Conservation (phyloP, 495 filamentous ascomycete genomes). For the Apiosordaria backusii region DNA sequence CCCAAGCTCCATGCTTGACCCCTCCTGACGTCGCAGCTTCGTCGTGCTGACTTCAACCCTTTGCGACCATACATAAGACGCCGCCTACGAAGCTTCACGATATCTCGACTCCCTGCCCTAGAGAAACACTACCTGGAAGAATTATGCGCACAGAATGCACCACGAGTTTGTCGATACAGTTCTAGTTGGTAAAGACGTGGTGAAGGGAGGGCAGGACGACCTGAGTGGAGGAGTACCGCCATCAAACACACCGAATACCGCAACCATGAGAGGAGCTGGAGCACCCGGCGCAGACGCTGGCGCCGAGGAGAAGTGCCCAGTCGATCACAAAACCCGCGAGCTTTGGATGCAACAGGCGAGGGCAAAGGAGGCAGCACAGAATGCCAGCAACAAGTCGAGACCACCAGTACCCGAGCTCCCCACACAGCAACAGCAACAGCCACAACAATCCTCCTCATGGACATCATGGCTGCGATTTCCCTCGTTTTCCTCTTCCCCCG, state of each 20-base stretch:
- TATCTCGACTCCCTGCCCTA: background rate
- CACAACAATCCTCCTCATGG: conserved; percentile 20
- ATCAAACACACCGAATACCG: conserved; percentile 3
- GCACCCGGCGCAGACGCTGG: conserved; percentile 7
- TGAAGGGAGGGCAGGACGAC: conserved; percentile 3
- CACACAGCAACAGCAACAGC: conserved; percentile 12
- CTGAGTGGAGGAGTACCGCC: background rate
- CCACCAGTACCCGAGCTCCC: conserved; percentile 1
- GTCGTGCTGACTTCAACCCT: background rate
- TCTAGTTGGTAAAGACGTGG: conserved; percentile 31
- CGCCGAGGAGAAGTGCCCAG: conserved; percentile 62
- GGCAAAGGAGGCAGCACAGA: conserved; percentile 11
- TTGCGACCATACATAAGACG: background rate
- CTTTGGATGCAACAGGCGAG: conserved; percentile 64
- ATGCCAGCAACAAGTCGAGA: conserved; percentile 6
- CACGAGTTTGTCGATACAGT: conserved; percentile 33
- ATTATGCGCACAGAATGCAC: conserved; percentile 23
- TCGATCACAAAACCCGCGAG: conserved; percentile 81
- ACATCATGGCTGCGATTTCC: conserved; percentile 29
- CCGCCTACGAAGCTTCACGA: background rate
- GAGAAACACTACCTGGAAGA: background rate
- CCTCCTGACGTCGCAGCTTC: background rate
- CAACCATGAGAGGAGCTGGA: conserved; percentile 10
- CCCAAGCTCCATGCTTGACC: background rate
- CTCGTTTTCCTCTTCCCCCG: conserved; percentile 19